phyloP scores from a whole-genome alignment of 2,329 filamentous ascomycete genomes.

The Achaetomium macrosporum region DNA sequence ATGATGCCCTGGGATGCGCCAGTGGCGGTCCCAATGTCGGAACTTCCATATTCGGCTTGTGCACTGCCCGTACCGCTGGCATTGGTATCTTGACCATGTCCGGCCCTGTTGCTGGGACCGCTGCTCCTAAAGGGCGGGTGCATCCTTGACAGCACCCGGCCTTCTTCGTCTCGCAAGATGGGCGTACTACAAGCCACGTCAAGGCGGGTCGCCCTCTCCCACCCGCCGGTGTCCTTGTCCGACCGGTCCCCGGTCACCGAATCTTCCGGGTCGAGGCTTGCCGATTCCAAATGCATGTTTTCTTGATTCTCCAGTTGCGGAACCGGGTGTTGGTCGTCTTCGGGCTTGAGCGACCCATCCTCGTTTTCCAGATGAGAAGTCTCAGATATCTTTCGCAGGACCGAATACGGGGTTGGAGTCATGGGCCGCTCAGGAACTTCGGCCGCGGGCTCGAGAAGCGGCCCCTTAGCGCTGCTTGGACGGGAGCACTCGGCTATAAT shows the following conservation, averaged over 20 bases:
- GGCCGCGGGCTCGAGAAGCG: neutral
- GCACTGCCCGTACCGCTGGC: neutral
- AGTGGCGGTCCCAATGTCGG: neutral
- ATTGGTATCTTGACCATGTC: neutral
- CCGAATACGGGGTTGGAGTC: slow-evolving; percentile 12
- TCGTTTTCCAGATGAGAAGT: slow-evolving; percentile 30
- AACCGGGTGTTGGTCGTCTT: neutral
- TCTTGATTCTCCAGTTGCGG: neutral
- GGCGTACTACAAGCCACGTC: neutral
- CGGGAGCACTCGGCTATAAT: neutral
- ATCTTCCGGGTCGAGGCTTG: neutral
- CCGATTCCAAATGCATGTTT: neutral
- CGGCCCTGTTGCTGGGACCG: neutral
- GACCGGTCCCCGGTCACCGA: neutral
- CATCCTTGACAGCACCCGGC: neutral
- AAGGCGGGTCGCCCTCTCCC: no score
- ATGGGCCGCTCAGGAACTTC: slow-evolving; percentile 5
- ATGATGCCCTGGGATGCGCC: neutral
- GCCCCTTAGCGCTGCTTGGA: neutral
- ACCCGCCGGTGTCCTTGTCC: neutral
- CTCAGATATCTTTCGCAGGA: slow-evolving; percentile 11
- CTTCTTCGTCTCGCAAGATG: neutral
- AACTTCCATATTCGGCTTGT: neutral
- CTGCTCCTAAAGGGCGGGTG: neutral
- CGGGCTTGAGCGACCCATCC: neutral